Evolutionary conservation across 345 rosid genomes (phyloP).

Genomic region (Angophora floribunda): DNA sequence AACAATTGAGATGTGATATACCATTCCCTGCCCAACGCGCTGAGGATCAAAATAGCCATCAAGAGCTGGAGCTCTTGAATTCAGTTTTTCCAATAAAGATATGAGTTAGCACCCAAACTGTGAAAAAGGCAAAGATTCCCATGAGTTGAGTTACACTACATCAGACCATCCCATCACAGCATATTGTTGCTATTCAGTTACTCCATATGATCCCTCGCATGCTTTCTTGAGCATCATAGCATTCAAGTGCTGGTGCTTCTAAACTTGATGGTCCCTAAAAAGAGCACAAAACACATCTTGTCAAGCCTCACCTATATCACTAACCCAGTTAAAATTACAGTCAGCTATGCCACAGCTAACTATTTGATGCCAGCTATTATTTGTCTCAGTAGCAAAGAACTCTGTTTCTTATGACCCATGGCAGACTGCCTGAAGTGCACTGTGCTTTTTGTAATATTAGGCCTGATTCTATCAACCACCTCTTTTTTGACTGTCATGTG

Average conservation of each 20-base stretch:
- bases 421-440: no score
- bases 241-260: conserved; percentile 10
- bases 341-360: conserved; percentile 16
- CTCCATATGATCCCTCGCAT: conserved; percentile 15
- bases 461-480: no score
- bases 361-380: conserved; percentile 34
- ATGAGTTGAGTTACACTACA: neutral
- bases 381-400: conserved; percentile 21
- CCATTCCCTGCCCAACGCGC: neutral
- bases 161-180: no score
- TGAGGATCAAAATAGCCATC: conserved; percentile 19
- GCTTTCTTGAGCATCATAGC: conserved; percentile 27
- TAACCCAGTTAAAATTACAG: neutral
- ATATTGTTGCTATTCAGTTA: neutral
- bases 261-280: conserved; percentile 36
- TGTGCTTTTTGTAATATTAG: no score
- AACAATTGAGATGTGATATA: neutral
- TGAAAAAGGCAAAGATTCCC: neutral
- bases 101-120: neutral
- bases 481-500: no score
- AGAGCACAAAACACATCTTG: neutral
- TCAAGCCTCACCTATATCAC: neutral
- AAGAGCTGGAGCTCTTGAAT: conserved; percentile 36
- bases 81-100: conserved; percentile 12
- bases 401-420: no score